Conservation (phyloP, 2,329 filamentous ascomycete species). For the Monilinia laxa region DNA sequence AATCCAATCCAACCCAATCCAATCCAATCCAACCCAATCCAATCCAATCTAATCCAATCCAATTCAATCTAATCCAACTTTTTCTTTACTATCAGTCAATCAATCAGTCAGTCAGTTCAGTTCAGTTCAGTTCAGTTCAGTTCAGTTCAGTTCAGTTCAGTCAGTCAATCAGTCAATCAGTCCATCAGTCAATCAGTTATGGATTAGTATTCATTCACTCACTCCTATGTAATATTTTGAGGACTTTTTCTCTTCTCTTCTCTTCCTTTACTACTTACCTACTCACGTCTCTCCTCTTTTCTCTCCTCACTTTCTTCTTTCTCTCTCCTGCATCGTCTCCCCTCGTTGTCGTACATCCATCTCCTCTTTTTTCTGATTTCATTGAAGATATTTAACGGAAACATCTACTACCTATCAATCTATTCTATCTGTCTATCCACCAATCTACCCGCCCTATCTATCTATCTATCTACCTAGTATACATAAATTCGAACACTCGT, state of each 20-base stretch:
- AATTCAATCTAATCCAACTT: background rate
- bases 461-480: too few species aligned
- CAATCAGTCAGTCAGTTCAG: background rate
- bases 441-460: too few species aligned
- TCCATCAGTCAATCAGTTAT: too few species aligned
- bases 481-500: conserved; percentile 2
- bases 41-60: background rate
- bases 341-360: background rate
- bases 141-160: background rate
- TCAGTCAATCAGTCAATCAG: too few species aligned
- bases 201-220: too few species aligned
- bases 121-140: background rate
- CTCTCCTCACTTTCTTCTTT: conserved; percentile 13
- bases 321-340: conserved; percentile 10
- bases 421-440: too few species aligned
- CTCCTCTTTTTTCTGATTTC: background rate
- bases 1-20: too few species aligned
- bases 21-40: background rate
- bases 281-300: background rate
- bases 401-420: background rate
- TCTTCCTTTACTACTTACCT: background rate
- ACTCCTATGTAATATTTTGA: too few species aligned
- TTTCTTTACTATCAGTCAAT: too few species aligned
- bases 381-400: background rate
- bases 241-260: background rate